Base-by-base conservation (phyloP, 2,329 filamentous ascomycete genomes). In the Stagonosporopsis vannaccii region DNA sequence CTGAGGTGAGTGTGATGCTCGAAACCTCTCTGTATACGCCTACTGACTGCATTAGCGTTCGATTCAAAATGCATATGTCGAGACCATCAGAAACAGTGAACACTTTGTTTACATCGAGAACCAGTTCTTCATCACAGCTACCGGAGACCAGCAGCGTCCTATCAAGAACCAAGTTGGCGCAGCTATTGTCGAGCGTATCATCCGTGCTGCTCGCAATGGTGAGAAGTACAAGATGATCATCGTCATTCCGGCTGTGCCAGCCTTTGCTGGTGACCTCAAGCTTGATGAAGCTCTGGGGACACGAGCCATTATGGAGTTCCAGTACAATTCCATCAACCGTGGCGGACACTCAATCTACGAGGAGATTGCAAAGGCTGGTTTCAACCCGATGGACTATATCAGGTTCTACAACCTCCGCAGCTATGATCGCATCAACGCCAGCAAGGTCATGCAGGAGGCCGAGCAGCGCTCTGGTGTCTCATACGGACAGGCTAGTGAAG, bases 51-150 rank as follows among this genome's bases (percentile, higher is more conserved):
- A 7, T n/a, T 45, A 78, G 73, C 92, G 95, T 73, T 96, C 92
- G 0, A 94, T 97, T 59, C 86, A 88, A 59, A 93, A 94, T 71
- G 92, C 92, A 1, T 96, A 96, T 69, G 86, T 90, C 30, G 82
- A 89, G 39, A 83, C 87, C 25, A 92, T 92, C 65, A 80, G 78
- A 33, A 86, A 87, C 44, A 88, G 88, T 17, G 79, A 87, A 68
- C 87, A 92, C 71, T 92, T 89, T 68, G 77, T 93, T 56, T 93
- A 92, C 74, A 92, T 93, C 32, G 90, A 93, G 73, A 92, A 93
- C 68, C 87, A 91, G 81, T 95, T 95, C 79, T 95, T 95, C 81
- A 95, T 95, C 76, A 95, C 91, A 0, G 90, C 90, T 2, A 93
- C 90, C 1, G 82, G 69, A n/a, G 82, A 90, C 50, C 78, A 86